These are phyloP conservation scores for Hericium alpestre DNA, from an alignment of 768 basidiomycete genomes.

Conservation along the genomic window DNA sequence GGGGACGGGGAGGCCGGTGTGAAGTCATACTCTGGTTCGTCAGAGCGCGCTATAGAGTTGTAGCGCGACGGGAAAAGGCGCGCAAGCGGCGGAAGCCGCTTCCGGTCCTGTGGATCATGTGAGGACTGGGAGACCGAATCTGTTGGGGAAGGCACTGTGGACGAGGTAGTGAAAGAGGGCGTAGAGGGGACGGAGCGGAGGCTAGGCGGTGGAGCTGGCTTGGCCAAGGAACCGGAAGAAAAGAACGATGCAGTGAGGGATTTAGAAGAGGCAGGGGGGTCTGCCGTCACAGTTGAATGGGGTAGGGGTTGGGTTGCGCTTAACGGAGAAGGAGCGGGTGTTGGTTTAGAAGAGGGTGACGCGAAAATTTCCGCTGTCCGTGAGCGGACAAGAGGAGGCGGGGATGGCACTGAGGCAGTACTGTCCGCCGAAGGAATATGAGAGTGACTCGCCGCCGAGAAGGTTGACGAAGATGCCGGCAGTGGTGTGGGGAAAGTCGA, in stretches of 20 bases:
- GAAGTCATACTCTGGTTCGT: neutral
- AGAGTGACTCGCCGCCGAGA: too few relatives aligned
- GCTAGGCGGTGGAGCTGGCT: slow-evolving; percentile 10
- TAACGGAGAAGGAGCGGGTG: slow-evolving; percentile 1
- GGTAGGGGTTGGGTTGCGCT: neutral
- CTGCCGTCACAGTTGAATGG: neutral
- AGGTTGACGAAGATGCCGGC: neutral
- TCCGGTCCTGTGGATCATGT: neutral
- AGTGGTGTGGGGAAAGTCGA: slow-evolving; percentile 3
- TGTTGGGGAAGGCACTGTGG: slow-evolving; percentile 2
- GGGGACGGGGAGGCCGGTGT: neutral
- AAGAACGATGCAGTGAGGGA: slow-evolving; percentile 4
- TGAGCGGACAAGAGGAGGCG: slow-evolving; percentile 4
- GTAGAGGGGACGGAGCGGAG: slow-evolving; percentile 12
- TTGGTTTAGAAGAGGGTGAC: slow-evolving; percentile 7
- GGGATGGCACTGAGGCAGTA: too few relatives aligned
- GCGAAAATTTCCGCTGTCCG: slow-evolving; percentile 11
- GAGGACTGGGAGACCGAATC: neutral
- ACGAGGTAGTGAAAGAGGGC: slow-evolving; percentile 7
- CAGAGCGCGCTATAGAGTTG: slow-evolving; percentile 2
- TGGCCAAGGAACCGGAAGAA: neutral
- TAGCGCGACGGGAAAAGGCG: slow-evolving; percentile 14
- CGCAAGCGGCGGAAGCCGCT: slow-evolving; percentile 4
- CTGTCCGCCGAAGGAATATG: too few relatives aligned
- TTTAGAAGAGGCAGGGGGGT: slow-evolving; percentile 5